Evolutionary conservation across 306 rosid genomes (phyloP).

Genomic region (Astragalus glycyphyllos): DNA sequence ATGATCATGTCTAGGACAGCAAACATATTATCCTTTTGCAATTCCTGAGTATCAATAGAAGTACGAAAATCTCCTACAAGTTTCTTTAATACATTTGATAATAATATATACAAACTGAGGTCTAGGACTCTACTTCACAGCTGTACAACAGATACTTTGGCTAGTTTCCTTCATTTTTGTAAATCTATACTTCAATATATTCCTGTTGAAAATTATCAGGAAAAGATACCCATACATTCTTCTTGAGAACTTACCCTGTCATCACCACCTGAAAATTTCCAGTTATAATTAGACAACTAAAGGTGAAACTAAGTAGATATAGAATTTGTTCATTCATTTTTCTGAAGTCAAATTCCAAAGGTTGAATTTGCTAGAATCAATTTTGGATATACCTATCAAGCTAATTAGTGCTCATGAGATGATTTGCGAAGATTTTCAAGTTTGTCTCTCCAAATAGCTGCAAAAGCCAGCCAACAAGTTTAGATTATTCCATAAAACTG

Average conservation of each 20-base stretch:
- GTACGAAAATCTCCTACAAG: slow-evolving; percentile 9
- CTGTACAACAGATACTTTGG: slow-evolving; percentile 52
- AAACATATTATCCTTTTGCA: slow-evolving; percentile 20
- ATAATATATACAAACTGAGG: slow-evolving; percentile 46
- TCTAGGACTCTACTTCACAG: slow-evolving; percentile 39
- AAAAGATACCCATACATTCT: slow-evolving; percentile 43
- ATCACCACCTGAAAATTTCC: slow-evolving; percentile 39
- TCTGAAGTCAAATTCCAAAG: background rate
- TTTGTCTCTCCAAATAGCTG: slow-evolving; percentile 91
- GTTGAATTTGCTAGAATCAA: slow-evolving; percentile 12
- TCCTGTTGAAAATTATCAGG: slow-evolving; percentile 46
- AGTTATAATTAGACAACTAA: slow-evolving; percentile 31
- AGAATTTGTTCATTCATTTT: background rate
- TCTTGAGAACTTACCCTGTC: slow-evolving; percentile 46
- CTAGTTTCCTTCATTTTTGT: slow-evolving; percentile 41
- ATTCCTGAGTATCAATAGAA: slow-evolving; percentile 20
- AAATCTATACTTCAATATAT: slow-evolving; percentile 39
- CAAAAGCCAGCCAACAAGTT: slow-evolving; percentile 47
- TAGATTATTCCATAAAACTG: slow-evolving; percentile 34
- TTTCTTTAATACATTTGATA: slow-evolving; percentile 39
- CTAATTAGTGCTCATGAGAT: slow-evolving; percentile 55
- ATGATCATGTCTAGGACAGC: slow-evolving; percentile 42
- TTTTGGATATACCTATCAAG: slow-evolving; percentile 44
- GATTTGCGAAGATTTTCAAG: slow-evolving; percentile 73
- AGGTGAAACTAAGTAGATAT: slow-evolving; percentile 19